phyloP scores from a whole-genome alignment of 805 yeast species.

The Yamadazyma scolyti region DNA sequence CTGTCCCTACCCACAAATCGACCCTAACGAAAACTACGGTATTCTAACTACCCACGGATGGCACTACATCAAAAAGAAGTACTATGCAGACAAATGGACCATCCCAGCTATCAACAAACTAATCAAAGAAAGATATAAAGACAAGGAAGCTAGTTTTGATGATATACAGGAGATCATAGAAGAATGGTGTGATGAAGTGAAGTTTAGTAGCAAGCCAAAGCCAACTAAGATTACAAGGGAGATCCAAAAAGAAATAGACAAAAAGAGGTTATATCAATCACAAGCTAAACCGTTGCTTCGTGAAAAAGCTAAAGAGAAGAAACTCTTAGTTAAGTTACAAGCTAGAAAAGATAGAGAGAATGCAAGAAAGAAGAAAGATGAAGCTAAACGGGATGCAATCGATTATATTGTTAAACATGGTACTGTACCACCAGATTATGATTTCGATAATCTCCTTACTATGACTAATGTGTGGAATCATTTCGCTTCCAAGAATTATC shows the following conservation, averaged over 20 bases:
- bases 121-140: constrained; percentile 12
- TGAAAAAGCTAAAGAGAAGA: constrained; percentile 4
- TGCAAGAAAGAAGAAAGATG: constrained; percentile 2
- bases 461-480: constrained; percentile 37
- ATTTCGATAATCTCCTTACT: constrained; percentile 13
- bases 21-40: constrained; percentile 11
- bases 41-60: constrained; percentile 19
- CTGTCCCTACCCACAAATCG: too few species aligned
- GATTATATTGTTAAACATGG: constrained; percentile 10
- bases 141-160: constrained; percentile 5
- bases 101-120: constrained; percentile 8
- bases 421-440: constrained; percentile 10
- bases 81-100: constrained; percentile 17
- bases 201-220: constrained; percentile 5
- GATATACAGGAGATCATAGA: constrained; percentile 13
- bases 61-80: constrained; percentile 14
- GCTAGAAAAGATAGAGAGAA: constrained; percentile 15
- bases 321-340: constrained; percentile 5
- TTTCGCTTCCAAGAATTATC: constrained; percentile 10
- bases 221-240: constrained; percentile 6
- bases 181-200: constrained; percentile 11
- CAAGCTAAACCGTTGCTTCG: constrained; percentile 4
- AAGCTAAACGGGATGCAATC: constrained; percentile 6
- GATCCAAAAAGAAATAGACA: constrained; percentile 1
- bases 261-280: constrained; percentile 3